Conservation (phyloP, 331 rosid species). For the Prunus yedoensis region DNA sequence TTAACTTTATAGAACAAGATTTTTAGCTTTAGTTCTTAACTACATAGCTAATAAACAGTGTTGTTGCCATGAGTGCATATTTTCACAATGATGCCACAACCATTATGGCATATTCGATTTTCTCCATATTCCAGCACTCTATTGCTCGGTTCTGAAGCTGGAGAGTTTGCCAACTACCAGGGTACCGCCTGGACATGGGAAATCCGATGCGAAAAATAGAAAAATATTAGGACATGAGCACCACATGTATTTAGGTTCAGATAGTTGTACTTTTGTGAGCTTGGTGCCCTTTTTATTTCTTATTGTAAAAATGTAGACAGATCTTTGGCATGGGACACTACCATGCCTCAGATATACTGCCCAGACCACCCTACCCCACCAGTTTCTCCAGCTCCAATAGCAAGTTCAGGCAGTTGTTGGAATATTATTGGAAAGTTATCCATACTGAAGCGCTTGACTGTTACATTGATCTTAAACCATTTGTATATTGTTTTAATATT, state of each 20-base stretch:
- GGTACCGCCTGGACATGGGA: not conserved
- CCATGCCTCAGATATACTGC: not conserved
- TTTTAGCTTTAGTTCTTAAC: not conserved
- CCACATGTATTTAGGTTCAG: not conserved
- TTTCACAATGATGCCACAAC: not conserved
- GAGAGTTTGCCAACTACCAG: not conserved
- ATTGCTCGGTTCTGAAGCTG: not conserved
- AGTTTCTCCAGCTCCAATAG: not conserved
- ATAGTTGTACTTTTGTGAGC: not conserved
- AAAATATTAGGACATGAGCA: not conserved
- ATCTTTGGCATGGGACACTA: not conserved
- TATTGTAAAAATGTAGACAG: not conserved
- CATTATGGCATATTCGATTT: not conserved
- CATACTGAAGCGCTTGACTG: not conserved
- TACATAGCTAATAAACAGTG: not conserved
- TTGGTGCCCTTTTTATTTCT: not conserved
- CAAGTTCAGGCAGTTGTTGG: not conserved
- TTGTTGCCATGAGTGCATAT: not conserved
- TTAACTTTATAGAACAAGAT: not conserved
- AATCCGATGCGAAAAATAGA: not conserved
- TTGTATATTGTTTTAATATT: not conserved
- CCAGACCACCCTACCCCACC: not conserved
- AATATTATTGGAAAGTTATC: not conserved
- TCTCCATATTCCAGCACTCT: not conserved
- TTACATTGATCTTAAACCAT: not conserved